Evolutionary conservation across 1,284 basidiomycete species (phyloP).

Genomic region (Ceratobasidium papillatum): DNA sequence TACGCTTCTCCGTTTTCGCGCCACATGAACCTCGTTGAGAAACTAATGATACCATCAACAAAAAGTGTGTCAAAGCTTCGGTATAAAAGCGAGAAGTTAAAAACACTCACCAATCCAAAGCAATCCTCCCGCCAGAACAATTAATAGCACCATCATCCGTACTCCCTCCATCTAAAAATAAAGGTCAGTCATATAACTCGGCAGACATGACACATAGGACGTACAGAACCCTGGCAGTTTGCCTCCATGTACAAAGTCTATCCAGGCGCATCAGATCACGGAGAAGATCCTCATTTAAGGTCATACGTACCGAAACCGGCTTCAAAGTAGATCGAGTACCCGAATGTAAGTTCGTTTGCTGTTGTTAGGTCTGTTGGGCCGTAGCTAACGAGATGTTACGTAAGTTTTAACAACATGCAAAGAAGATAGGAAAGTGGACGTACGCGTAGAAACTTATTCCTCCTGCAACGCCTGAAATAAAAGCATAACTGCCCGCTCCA

Average conservation of each 20-base stretch:
- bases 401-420: background rate
- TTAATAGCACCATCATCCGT: conserved; percentile 12
- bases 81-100: background rate
- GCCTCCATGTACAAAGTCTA: conserved; percentile 32
- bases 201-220: background rate
- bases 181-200: background rate
- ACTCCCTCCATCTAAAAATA: conserved; percentile 20
- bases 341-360: conserved; percentile 23
- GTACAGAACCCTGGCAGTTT: conserved; percentile 38
- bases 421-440: background rate
- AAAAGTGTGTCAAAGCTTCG: too few relatives aligned
- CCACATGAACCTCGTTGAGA: conserved; percentile 38
- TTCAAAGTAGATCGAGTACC: conserved; percentile 33
- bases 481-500: conserved; percentile 17
- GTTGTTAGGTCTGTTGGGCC: conserved; percentile 25
- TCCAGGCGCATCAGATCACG: background rate
- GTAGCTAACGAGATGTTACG: conserved; percentile 3
- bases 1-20: conserved; percentile 17
- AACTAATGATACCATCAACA: too few relatives aligned
- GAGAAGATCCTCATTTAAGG: background rate
- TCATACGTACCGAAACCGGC: conserved; percentile 12
- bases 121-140: conserved; percentile 24
- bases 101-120: background rate
- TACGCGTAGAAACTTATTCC: conserved; percentile 37
- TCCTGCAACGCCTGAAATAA: conserved; percentile 1